These are phyloP conservation scores for Candida sojae DNA, from an alignment of 1,139 yeast genomes.

Conservation along the genomic window DNA sequence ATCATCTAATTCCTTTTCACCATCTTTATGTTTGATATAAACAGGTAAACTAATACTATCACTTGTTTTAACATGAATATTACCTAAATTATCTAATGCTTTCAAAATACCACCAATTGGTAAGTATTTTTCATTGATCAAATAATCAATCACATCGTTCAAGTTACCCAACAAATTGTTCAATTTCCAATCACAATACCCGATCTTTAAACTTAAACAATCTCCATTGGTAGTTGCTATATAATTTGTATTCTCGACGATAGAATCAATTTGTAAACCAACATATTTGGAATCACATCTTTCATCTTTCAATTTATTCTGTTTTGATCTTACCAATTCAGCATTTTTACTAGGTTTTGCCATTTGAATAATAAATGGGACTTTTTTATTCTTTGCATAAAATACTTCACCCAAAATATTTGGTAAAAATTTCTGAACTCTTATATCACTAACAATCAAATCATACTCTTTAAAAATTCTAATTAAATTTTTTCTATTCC, in stretches of 20 bases:
- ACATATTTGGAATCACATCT: constrained; percentile 64
- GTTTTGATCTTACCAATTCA: constrained; percentile 34
- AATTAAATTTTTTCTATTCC: constrained; percentile 40
- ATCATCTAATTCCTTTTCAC: constrained; percentile 16
- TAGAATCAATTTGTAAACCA: constrained; percentile 58
- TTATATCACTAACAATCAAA: constrained; percentile 62
- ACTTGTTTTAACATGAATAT: constrained; percentile 60
- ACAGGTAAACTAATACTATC: constrained; percentile 63
- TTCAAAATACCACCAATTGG: constrained; percentile 64
- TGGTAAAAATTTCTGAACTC: constrained; percentile 62
- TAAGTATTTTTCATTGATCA: constrained; percentile 45
- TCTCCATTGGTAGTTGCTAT: constrained; percentile 60
- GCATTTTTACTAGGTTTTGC: constrained; percentile 52
- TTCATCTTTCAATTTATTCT: constrained; percentile 50
- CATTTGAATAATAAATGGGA: constrained; percentile 69
- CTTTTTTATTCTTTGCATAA: constrained; percentile 57
- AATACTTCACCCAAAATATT: constrained; percentile 56
- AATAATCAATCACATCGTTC: constrained; percentile 53
- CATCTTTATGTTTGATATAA: constrained; percentile 16
- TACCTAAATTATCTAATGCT: constrained; percentile 42
- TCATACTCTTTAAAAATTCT: constrained; percentile 62
- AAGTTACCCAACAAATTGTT: constrained; percentile 53
- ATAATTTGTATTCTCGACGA: constrained; percentile 59
- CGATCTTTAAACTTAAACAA: constrained; percentile 53
- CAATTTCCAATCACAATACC: constrained; percentile 47